Conservation (phyloP, 306 rosid species). For the Rubus idaeus region DNA sequence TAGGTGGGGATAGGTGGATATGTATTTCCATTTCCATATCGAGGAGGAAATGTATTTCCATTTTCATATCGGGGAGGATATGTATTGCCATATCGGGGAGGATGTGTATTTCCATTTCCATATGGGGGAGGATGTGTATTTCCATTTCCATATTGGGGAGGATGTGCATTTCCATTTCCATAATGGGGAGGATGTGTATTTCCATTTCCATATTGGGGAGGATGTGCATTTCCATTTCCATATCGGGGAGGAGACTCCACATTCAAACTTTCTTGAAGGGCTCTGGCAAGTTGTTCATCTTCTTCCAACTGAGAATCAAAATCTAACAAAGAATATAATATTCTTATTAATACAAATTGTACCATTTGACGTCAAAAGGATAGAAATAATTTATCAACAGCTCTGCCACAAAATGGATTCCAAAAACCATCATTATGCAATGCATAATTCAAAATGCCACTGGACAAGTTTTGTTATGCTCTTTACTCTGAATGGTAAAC, state of each 20-base stretch:
- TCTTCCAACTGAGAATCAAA: constrained; percentile 64
- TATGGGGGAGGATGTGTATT: constrained; percentile 48
- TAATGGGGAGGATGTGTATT: neutral
- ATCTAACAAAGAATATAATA: constrained; percentile 30
- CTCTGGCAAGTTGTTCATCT: constrained; percentile 88
- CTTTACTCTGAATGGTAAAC: neutral
- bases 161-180: constrained; percentile 20
- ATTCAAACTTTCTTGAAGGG: constrained; percentile 80
- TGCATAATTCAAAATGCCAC: neutral
- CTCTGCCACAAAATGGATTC: neutral
- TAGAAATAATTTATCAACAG: neutral
- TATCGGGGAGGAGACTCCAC: constrained; percentile 68
- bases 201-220: constrained; percentile 21
- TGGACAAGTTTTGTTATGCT: neutral
- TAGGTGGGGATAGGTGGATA: constrained; percentile 50
- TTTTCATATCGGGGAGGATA: constrained; percentile 60
- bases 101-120: constrained; percentile 36
- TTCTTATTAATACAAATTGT: constrained; percentile 1
- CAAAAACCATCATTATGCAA: constrained; percentile 8
- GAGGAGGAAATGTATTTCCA: constrained; percentile 36
- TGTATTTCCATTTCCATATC: constrained; percentile 28
- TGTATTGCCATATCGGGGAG: constrained; percentile 25
- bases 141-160: constrained; percentile 14
- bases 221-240: constrained; percentile 32
- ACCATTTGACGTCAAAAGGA: constrained; percentile 5